A percentile compares a stretch with the other conserved stretches of the same genome.
phyloP scores from a whole-genome alignment of 192 early-diverging fungal genomes.

The Coemansia sp. region DNA sequence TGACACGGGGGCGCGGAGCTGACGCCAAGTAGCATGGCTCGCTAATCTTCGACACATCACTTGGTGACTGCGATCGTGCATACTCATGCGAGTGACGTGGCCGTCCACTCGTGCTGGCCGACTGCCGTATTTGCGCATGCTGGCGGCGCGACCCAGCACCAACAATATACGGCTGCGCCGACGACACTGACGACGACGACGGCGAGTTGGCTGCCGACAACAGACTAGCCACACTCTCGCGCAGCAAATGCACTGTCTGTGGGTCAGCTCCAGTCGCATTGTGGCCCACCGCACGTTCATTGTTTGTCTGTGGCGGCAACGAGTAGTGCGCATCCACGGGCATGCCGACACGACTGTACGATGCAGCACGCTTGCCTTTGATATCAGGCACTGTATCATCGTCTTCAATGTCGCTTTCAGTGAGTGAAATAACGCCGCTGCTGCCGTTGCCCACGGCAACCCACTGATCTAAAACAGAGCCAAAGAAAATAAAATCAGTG shows the following conservation, averaged over 20 bases:
- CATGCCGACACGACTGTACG: neutral
- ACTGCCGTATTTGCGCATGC: neutral
- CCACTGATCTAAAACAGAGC: constrained; percentile 46
- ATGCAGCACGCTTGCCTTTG: constrained; percentile 1
- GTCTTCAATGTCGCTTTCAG: constrained; percentile 47
- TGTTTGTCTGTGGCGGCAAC: neutral
- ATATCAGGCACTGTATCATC: constrained; percentile 4
- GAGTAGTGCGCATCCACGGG: neutral
- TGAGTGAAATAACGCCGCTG: constrained; percentile 52
- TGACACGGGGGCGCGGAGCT: constrained; percentile 25
- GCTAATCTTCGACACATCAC: constrained; percentile 45
- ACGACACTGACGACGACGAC: constrained; percentile 25
- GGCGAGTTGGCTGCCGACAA: constrained; percentile 29
- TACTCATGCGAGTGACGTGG: neutral
- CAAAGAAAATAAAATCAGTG: neutral
- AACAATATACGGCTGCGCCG: constrained; percentile 20
- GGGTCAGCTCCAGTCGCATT: constrained; percentile 11
- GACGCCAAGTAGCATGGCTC: constrained; percentile 48
- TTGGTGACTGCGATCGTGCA: constrained; percentile 30
- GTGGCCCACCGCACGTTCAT: neutral
- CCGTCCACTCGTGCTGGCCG: constrained; percentile 1
- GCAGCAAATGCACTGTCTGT: constrained; percentile 42
- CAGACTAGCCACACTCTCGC: constrained; percentile 46
- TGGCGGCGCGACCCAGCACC: constrained; percentile 9
- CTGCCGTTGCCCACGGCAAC: constrained; percentile 42